These are phyloP conservation scores for Mrakia blollopis DNA, from an alignment of 768 basidiomycete genomes.

Conservation along the genomic window DNA sequence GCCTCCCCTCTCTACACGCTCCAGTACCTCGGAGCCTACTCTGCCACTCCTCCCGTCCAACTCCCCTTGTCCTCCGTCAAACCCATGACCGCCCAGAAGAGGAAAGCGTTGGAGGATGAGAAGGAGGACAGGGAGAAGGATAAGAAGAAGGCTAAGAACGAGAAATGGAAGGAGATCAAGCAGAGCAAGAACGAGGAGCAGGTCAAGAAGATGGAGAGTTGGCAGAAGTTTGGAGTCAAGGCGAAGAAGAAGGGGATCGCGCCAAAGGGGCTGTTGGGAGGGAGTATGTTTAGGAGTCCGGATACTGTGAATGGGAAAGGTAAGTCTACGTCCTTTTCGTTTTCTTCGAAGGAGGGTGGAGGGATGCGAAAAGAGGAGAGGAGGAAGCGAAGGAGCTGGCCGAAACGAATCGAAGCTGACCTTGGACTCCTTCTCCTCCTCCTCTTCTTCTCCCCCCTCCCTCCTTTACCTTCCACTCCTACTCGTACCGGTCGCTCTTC, in stretches of 20 bases:
- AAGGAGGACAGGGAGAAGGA: slow-evolving; percentile 44
- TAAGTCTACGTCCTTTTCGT: neutral
- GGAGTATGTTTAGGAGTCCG: slow-evolving; percentile 30
- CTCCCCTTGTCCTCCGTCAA: slow-evolving; percentile 40
- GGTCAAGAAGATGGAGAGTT: slow-evolving; percentile 45
- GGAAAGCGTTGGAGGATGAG: slow-evolving; percentile 38
- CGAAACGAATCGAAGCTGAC: neutral
- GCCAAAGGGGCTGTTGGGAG: slow-evolving; percentile 38
- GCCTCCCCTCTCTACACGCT: slow-evolving; percentile 44
- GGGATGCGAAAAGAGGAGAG: neutral
- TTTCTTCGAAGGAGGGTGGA: too few relatives aligned
- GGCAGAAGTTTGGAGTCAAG: slow-evolving; percentile 47
- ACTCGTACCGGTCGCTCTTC: neutral
- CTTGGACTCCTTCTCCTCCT: neutral
- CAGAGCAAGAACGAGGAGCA: slow-evolving; percentile 43
- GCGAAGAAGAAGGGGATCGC: slow-evolving; percentile 46
- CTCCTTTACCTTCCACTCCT: neutral
- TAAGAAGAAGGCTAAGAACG: slow-evolving; percentile 46
- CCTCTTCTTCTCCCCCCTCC: neutral
- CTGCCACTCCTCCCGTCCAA: slow-evolving; percentile 40
- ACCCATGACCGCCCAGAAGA: slow-evolving; percentile 37
- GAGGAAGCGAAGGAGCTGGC: neutral
- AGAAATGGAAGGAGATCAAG: slow-evolving; percentile 45
- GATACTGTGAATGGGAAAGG: slow-evolving; percentile 22
- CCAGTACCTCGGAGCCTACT: slow-evolving; percentile 43